Conservation (phyloP, 495 filamentous ascomycete species). For the Aspergillus haitiensis region DNA sequence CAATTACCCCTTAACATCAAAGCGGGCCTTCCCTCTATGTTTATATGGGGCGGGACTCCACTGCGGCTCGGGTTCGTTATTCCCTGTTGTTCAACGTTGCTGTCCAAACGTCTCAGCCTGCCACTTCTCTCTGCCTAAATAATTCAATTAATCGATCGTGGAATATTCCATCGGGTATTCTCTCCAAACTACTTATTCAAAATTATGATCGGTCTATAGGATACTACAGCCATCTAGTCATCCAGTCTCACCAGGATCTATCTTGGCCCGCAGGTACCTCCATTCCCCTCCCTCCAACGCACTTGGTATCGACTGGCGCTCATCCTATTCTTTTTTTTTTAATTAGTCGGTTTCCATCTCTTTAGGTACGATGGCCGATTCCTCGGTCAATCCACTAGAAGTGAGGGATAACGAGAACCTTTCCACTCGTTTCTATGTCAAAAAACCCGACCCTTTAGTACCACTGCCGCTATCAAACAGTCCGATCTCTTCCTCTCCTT, state of each 20-base stretch:
- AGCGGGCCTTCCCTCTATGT: conserved; percentile 29
- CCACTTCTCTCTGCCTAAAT: conserved; percentile 2
- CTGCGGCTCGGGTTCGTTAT: conserved; percentile 24
- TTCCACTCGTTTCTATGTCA: conserved; percentile 23
- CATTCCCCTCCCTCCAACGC: conserved; percentile 2
- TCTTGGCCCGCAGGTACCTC: conserved; percentile 19
- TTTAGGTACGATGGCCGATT: conserved; percentile 31
- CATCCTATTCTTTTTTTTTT: neutral
- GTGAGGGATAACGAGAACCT: conserved; percentile 25
- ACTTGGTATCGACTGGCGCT: neutral
- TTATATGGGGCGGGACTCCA: conserved; percentile 34
- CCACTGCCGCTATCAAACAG: conserved; percentile 25
- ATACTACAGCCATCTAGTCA: neutral
- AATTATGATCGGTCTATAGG: conserved; percentile 7
- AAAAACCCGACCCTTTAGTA: conserved; percentile 25
- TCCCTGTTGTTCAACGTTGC: conserved; percentile 28
- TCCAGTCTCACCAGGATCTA: conserved; percentile 12
- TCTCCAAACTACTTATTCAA: neutral
- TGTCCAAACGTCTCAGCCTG: conserved; percentile 22
- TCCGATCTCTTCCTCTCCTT: conserved; percentile 33
- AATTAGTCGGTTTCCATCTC: neutral
- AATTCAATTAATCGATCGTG: neutral
- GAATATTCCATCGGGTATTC: neutral
- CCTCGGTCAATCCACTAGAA: conserved; percentile 23
- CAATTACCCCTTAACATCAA: conserved; percentile 26